A percentile compares a stretch with the other conserved stretches of the same genome.
Evolutionary conservation across 1,139 yeast species (phyloP).

Genomic region (Scheffersomyces insectosa): DNA sequence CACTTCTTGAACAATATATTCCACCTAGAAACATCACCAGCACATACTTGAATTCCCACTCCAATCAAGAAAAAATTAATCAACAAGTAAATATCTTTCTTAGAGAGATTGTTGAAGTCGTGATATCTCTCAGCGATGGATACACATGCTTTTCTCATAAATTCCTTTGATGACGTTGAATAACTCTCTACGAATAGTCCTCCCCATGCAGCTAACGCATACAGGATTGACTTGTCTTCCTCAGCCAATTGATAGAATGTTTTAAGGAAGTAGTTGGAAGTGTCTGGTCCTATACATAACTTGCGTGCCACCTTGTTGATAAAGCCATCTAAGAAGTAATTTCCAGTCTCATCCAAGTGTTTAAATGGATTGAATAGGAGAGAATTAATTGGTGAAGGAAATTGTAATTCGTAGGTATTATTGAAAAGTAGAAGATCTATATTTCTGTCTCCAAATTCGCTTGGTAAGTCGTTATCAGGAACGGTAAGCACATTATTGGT

Average conservation of each 20-base stretch:
- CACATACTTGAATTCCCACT: slow-evolving; percentile 17
- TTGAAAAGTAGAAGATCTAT: neutral
- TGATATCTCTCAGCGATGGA: neutral
- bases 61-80: slow-evolving; percentile 12
- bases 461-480: neutral
- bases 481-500: neutral
- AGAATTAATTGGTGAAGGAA: neutral
- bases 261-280: slow-evolving; percentile 18
- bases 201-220: slow-evolving; percentile 16
- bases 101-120: neutral
- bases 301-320: slow-evolving; percentile 4
- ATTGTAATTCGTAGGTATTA: neutral
- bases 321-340: slow-evolving; percentile 3
- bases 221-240: slow-evolving; percentile 11
- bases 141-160: slow-evolving; percentile 5
- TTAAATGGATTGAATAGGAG: neutral
- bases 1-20: slow-evolving; percentile 13
- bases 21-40: slow-evolving; percentile 19
- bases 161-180: slow-evolving; percentile 1
- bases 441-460: neutral
- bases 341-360: slow-evolving; percentile 2
- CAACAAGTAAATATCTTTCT: slow-evolving; percentile 3
- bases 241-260: slow-evolving; percentile 16
- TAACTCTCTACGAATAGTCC: slow-evolving; percentile 8
- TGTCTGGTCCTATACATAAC: slow-evolving; percentile 11